Base-by-base conservation (phyloP, 2,329 filamentous ascomycete genomes). In the Aspergillus pseudotamarii region DNA sequence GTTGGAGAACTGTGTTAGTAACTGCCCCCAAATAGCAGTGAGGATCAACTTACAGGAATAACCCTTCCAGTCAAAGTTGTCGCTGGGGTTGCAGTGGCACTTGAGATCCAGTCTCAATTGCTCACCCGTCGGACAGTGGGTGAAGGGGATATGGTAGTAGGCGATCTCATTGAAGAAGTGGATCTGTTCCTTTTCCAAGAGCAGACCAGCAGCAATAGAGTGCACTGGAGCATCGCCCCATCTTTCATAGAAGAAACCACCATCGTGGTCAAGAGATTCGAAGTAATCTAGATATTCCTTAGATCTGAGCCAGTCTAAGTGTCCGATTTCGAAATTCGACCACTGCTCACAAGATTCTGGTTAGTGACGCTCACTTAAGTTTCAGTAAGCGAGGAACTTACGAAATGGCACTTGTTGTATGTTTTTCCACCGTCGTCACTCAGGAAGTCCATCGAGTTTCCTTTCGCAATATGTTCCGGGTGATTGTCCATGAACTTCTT, bases 101-200 rank as follows among this genome's bases (percentile, higher is more conserved):
- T 92, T 94, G 69, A 94, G 88, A 69, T 97, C 90, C 60, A 94
- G 79, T 68, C 94, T 88, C 59, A 86, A 88, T 81, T 97, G 86
- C 80, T 98, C 93, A 60, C 91, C 91, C 0, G 93, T 97, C 2
- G 95, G 95, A 80, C 95, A 99, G 80, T 99, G 95, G 5, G 94
- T 98, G 78, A 99, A 99, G 26, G 95, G 95, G 28, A 97, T 91
- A 77, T 99, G 95, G 80, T 93, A 97, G 81, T 99, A 99, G 64
- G 92, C 94, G 73, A 99, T 99, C 75, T 99, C 94, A 79, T 99
- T 92, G 84, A 98, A 99, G 84, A 99, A 99, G 79, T 99, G 95
- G 66, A 99, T 89, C 78, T 99, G 89, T 57, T 95, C 91, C 83
- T 96, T 97, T 79, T 91, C 90, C 68, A 99, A 85, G 79, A 98